Percentiles rank a stretch among this genome's conserved stretches.
phyloP scores from a whole-genome alignment of 1,284 basidiomycete genomes.

The Leccinum pseudoinsigne region DNA sequence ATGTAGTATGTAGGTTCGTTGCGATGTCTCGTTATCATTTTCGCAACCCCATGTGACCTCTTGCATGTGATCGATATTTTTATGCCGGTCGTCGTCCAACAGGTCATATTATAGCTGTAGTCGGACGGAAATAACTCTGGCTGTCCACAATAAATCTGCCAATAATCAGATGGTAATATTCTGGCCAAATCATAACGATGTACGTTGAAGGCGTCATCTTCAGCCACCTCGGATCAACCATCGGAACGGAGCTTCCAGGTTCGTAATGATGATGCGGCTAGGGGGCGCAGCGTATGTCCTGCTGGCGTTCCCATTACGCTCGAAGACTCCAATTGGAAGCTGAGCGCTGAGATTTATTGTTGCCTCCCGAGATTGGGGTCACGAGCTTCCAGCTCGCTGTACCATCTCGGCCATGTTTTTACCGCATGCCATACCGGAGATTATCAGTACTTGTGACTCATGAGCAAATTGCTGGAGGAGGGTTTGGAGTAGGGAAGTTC shows the following conservation, averaged over 20 bases:
- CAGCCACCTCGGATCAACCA: neutral
- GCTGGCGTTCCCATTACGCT: neutral
- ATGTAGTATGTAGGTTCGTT: neutral
- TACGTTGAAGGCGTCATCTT: neutral
- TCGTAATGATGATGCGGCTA: neutral
- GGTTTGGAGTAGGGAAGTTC: no score
- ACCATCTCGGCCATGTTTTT: no score
- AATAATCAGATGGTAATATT: neutral
- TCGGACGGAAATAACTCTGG: neutral
- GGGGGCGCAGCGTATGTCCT: neutral
- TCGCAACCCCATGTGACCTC: neutral
- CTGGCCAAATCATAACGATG: neutral
- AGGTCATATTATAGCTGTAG: neutral
- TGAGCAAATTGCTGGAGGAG: no score
- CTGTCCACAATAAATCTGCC: neutral
- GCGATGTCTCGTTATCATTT: neutral
- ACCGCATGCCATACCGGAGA: no score
- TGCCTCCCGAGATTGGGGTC: neutral
- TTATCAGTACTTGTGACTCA: no score
- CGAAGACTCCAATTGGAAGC: neutral
- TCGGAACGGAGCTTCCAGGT: neutral
- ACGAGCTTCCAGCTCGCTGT: no score
- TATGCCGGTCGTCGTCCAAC: neutral
- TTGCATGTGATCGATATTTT: neutral
- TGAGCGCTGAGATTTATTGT: neutral